Evolutionary conservation across 805 yeast species (phyloP).

Genomic region (Debaryomyces tyrocola): DNA sequence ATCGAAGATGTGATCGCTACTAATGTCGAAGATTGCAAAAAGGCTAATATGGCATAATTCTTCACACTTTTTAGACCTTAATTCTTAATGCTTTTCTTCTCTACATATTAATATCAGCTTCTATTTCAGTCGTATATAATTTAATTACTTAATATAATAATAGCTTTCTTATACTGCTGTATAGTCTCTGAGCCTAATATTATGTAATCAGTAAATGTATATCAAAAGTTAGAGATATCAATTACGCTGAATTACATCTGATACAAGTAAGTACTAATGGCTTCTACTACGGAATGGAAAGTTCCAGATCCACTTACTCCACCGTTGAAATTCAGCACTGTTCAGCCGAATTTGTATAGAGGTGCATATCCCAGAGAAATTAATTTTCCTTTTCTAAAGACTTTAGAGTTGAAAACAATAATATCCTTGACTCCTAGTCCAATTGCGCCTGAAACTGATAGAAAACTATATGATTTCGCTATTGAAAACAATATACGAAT

Average conservation of each 20-base stretch:
- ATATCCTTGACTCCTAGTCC: conserved; percentile 81
- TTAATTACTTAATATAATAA: neutral
- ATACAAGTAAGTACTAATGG: neutral
- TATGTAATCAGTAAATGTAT: neutral
- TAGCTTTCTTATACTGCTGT: neutral
- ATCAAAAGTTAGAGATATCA: neutral
- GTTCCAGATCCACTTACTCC: conserved; percentile 49
- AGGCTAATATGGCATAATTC: conserved; percentile 20
- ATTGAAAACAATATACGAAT: conserved; percentile 51
- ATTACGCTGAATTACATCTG: neutral
- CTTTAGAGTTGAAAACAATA: conserved; percentile 67
- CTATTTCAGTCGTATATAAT: neutral
- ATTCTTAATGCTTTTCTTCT: no score
- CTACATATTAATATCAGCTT: neutral
- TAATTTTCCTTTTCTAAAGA: conserved; percentile 65
- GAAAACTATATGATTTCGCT: conserved; percentile 53
- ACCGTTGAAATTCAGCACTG: conserved; percentile 74
- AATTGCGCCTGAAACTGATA: conserved; percentile 54
- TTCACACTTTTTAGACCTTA: no score
- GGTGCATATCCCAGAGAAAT: conserved; percentile 86
- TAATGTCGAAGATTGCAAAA: conserved; percentile 65
- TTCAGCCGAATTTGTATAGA: conserved; percentile 70
- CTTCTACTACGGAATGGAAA: neutral
- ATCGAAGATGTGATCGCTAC: conserved; percentile 73
- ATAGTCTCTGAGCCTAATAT: neutral